Evolutionary conservation across 1,139 yeast species (phyloP).

Genomic region (Hyphopichia pseudoburtonii): DNA sequence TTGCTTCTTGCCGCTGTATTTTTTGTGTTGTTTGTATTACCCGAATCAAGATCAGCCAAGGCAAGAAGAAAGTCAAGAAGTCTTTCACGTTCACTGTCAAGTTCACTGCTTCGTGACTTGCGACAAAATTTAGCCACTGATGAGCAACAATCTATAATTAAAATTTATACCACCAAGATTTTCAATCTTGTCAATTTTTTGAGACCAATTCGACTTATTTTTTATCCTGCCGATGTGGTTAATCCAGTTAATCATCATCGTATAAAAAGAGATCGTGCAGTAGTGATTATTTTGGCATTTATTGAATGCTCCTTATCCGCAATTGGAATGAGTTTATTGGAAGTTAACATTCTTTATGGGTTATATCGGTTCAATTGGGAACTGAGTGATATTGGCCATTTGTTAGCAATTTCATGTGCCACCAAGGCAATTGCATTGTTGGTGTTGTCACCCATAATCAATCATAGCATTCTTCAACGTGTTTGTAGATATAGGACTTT

Average conservation of each 20-base stretch:
- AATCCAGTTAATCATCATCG: constrained; percentile 11
- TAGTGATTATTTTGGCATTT: constrained; percentile 44
- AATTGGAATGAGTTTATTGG: constrained; percentile 39
- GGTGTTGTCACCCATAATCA: constrained; percentile 34
- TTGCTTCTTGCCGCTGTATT: constrained; percentile 24
- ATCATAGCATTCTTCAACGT: constrained; percentile 26
- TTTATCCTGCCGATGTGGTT: constrained; percentile 39
- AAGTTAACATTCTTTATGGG: constrained; percentile 55
- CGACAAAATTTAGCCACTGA: not conserved
- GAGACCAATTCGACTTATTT: constrained; percentile 47
- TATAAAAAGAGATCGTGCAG: constrained; percentile 20
- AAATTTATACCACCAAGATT: not conserved
- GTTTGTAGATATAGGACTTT: constrained; percentile 32
- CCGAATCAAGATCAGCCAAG: constrained; percentile 57
- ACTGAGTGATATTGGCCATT: constrained; percentile 57
- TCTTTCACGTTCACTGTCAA: constrained; percentile 18
- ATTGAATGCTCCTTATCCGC: constrained; percentile 47
- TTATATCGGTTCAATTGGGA: constrained; percentile 61
- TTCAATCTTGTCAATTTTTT: constrained; percentile 23
- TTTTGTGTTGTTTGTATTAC: constrained; percentile 40
- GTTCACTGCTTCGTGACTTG: constrained; percentile 3
- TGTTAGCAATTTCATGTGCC: constrained; percentile 55
- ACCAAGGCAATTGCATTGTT: constrained; percentile 37
- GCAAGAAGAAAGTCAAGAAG: constrained; percentile 50
- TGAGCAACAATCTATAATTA: not conserved